Evolutionary conservation across 257 asterid genomes (phyloP).

Genomic region (Nicotiana undulata): DNA sequence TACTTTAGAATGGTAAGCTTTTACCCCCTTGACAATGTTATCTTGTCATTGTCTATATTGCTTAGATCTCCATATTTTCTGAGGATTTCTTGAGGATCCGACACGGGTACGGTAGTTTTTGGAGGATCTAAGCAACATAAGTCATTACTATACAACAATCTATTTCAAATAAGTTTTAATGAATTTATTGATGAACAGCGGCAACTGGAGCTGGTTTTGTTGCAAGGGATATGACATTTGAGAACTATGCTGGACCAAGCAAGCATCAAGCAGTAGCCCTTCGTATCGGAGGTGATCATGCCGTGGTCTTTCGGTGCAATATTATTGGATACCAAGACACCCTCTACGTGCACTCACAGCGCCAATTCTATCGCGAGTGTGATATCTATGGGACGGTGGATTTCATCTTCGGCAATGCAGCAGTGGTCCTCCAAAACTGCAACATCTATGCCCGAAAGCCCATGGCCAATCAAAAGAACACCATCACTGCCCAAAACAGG

Average conservation of each 20-base stretch:
- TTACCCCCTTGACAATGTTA: too few relatives aligned
- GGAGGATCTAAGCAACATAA: too few relatives aligned
- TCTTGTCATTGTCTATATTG: too few relatives aligned
- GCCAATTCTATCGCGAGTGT: conserved; percentile 87
- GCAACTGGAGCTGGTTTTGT: conserved; percentile 94
- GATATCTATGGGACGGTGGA: conserved; percentile 90
- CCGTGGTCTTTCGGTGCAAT: conserved; percentile 72
- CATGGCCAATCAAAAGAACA: conserved; percentile 53
- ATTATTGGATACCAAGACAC: conserved; percentile 92
- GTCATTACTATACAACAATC: background rate
- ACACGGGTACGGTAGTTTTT: too few relatives aligned
- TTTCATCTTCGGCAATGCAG: conserved; percentile 94
- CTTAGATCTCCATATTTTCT: too few relatives aligned
- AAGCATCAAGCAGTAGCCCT: conserved; percentile 98
- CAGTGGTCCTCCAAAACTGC: conserved; percentile 90
- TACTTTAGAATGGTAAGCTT: background rate
- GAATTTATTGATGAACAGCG: conserved; percentile 33
- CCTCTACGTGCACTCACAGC: conserved; percentile 69
- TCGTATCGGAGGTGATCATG: conserved; percentile 82
- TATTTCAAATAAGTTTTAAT: background rate
- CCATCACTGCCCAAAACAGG: conserved; percentile 88
- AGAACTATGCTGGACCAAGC: conserved; percentile 79
- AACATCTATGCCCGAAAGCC: conserved; percentile 69
- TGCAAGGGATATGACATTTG: conserved; percentile 80
- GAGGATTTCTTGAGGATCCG: too few relatives aligned